These are phyloP conservation scores for Coemansia sp. DNA, from an alignment of 192 early-diverging fungal genomes.

Conservation along the genomic window DNA sequence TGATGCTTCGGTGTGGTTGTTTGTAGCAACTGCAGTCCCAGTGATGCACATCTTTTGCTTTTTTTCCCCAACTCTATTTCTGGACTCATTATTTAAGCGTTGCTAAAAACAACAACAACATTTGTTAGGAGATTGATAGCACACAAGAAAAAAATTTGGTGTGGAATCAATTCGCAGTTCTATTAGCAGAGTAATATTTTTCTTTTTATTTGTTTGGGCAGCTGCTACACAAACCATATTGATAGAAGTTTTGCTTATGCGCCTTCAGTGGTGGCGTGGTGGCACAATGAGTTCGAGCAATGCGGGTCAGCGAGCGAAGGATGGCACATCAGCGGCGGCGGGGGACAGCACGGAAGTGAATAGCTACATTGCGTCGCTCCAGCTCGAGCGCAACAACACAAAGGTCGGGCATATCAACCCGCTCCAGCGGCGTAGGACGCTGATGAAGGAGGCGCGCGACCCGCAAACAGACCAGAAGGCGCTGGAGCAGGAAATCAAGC, in stretches of 20 bases:
- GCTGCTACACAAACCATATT: neutral
- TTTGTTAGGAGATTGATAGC: neutral
- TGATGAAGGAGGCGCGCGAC: conserved; percentile 44
- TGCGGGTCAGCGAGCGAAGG: conserved; percentile 1
- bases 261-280: conserved; percentile 2
- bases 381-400: conserved; percentile 46
- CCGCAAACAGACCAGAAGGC: conserved; percentile 48
- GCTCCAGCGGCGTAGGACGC: conserved; percentile 41
- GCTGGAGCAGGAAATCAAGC: conserved; percentile 48
- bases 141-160: neutral
- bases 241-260: neutral
- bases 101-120: neutral
- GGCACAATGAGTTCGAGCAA: conserved; percentile 3
- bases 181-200: neutral
- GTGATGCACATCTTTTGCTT: neutral
- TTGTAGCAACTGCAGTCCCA: neutral
- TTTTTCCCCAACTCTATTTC: conserved; percentile 4
- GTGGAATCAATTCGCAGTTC: neutral
- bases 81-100: neutral
- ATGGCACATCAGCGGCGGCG: neutral
- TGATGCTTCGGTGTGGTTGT: neutral
- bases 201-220: neutral
- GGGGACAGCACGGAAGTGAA: conserved; percentile 17
- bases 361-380: conserved; percentile 43
- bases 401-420: conserved; percentile 4